These are phyloP conservation scores for Termitomyces sp. DNA, from an alignment of 768 basidiomycete genomes.

Conservation along the genomic window DNA sequence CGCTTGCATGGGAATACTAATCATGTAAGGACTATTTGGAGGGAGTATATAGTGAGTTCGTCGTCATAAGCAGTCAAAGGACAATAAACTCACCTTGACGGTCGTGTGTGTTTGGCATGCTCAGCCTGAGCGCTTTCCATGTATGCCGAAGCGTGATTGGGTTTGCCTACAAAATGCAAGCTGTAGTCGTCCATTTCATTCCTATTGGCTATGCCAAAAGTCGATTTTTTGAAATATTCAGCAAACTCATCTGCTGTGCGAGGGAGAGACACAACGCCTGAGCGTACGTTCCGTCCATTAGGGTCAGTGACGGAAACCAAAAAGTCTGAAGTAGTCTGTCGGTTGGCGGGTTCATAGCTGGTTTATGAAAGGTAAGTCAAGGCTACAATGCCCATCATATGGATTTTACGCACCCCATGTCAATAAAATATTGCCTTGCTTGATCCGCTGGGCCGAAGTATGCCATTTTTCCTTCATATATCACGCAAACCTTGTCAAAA, in stretches of 20 bases:
- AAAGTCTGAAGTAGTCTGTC: conserved; percentile 65
- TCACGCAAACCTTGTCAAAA: conserved; percentile 80
- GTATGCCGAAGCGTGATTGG: conserved; percentile 37
- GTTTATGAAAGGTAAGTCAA: not conserved
- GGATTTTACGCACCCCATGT: conserved; percentile 34
- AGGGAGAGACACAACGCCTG: conserved; percentile 38
- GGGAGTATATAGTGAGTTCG: not conserved
- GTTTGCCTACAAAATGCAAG: conserved; percentile 35
- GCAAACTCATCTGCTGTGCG: conserved; percentile 56
- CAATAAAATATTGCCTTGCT: conserved; percentile 68
- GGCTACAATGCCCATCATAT: not conserved
- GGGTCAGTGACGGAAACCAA: conserved; percentile 59
- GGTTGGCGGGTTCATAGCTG: conserved; percentile 51
- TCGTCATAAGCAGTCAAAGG: not conserved
- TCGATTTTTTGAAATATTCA: conserved; percentile 35
- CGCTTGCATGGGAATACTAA: conserved; percentile 41
- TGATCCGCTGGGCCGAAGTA: conserved; percentile 66
- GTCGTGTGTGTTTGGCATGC: conserved; percentile 38
- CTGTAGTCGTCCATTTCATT: conserved; percentile 42
- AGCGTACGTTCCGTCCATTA: conserved; percentile 44
- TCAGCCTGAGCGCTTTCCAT: conserved; percentile 43
- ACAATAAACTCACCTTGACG: conserved; percentile 20
- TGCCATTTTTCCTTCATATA: conserved; percentile 68
- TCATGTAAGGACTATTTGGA: conserved; percentile 32
- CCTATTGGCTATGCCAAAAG: conserved; percentile 33